Base-by-base conservation (phyloP, 441 rosid genomes). In the Syzygium syzygioides region DNA sequence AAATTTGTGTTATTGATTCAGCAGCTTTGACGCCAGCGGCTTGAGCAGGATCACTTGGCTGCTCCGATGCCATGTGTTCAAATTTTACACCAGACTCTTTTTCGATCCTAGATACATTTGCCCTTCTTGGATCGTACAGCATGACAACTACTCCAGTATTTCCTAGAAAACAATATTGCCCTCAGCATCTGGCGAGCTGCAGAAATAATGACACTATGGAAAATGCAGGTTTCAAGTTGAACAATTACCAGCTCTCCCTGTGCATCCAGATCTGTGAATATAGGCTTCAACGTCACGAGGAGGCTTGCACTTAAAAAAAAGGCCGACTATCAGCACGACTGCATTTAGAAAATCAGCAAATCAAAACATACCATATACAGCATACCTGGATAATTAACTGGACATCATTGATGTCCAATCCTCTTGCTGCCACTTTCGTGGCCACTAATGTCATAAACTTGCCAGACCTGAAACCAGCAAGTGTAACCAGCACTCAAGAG, bases 231-330 rank as follows among this genome's bases (percentile, higher is more conserved):
- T 85, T 53, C 79, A 19, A 45, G 79, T 37, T 41, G n/a, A 76
- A 76, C 37, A 76, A 57, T 66, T 92, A 96, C 99, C 99, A 88
- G 99, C 99, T 93, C 99, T 96, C 92, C 99, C 99, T 7, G 99
- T 98, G 76, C 99, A 95, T 86, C 99, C 99, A 86, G 99, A 98
- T 79, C 99, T 95, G 94, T 97, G 99, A 48, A 98, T 98, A 79
- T 98, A 98, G 37, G 95, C 98, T 94, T 98, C 99, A 45, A 97
- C 97, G 84, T 97, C 99, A 62, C 97, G 98, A 13, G 99, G 99
- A 62, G 99, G 99, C 92, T 97, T 99, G 89, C 97, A 96, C 99
- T 98, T 80, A 54, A 32, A 88, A 56, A 88, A 84, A 18, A 55
- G 41, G 28, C 20, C 8, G 54, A 14, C 30, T 54, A 87, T 93